Conservation (phyloP, 2,329 filamentous ascomycete species). For the Colletotrichum zoysiae region DNA sequence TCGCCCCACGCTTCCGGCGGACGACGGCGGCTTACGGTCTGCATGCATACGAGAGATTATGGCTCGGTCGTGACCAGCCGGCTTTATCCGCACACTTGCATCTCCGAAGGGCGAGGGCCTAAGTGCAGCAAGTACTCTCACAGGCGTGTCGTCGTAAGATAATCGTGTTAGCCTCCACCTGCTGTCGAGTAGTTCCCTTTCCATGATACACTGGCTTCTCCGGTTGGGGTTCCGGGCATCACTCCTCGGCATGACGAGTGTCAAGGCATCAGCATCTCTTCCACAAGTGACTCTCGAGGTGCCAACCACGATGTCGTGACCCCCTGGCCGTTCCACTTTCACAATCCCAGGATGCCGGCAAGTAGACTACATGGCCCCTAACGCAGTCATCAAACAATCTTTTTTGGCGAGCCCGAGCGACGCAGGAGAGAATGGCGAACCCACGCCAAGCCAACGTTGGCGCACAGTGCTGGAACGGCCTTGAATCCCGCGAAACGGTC, state of each 20-base stretch:
- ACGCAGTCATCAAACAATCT: conserved; percentile 18
- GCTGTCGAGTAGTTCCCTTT: not conserved
- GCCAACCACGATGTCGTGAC: conserved; percentile 23
- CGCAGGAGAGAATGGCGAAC: not conserved
- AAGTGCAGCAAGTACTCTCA: not conserved
- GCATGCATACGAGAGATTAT: not conserved
- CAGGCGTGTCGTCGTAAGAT: not conserved
- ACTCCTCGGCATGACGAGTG: not conserved
- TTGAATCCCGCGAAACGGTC: not conserved
- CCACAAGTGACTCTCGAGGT: not conserved
- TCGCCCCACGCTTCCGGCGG: not conserved
- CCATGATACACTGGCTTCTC: not conserved
- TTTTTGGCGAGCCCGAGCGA: not conserved
- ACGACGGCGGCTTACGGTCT: not conserved
- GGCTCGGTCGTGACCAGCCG: not conserved
- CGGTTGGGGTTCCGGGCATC: not conserved
- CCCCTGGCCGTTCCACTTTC: conserved; percentile 27
- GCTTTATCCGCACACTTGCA: not conserved
- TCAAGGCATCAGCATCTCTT: not conserved
- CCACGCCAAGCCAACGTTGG: not conserved
- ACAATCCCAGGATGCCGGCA: not conserved
- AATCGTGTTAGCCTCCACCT: not conserved
- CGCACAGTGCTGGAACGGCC: not conserved
- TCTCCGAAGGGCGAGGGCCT: not conserved
- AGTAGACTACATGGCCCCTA: conserved; percentile 28